phyloP scores from a whole-genome alignment of 108 stramenopile species.

The Seminavis robusta region DNA sequence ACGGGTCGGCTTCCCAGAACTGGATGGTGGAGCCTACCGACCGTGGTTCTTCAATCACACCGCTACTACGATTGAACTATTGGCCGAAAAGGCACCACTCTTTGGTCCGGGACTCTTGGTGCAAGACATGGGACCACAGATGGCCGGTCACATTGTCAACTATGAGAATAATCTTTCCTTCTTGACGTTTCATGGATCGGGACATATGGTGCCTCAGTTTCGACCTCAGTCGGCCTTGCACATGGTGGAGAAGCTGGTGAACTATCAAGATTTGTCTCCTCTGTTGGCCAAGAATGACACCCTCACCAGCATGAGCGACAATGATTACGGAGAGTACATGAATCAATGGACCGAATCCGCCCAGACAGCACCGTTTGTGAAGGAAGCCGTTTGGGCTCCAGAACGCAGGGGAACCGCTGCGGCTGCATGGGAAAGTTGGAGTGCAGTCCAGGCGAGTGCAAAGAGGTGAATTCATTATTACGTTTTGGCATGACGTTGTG shows the following conservation, averaged over 20 bases:
- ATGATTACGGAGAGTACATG: conserved; percentile 27
- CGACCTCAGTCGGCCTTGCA: conserved; percentile 51
- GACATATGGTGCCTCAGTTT: conserved; percentile 76
- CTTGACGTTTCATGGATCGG: conserved; percentile 57
- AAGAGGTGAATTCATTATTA: too few species aligned
- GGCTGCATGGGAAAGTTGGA: too few species aligned
- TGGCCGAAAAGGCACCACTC: conserved; percentile 43
- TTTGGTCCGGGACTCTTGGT: conserved; percentile 59
- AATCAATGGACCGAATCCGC: conserved; percentile 51
- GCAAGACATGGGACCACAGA: conserved; percentile 45
- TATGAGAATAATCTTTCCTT: conserved; percentile 57
- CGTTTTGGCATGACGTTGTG: too few species aligned
- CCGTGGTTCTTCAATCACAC: conserved; percentile 75
- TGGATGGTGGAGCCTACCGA: conserved; percentile 56
- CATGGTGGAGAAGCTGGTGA: conserved; percentile 37
- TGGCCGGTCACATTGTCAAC: conserved; percentile 58
- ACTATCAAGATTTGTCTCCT: conserved; percentile 30
- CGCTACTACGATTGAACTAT: conserved; percentile 27
- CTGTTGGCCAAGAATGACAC: conserved; percentile 38
- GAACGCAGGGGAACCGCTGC: too few species aligned
- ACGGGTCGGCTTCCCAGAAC: conserved; percentile 42
- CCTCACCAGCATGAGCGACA: conserved; percentile 19
- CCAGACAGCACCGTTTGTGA: conserved; percentile 28
- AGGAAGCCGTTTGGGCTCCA: too few species aligned
- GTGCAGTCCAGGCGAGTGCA: too few species aligned